Percentiles rank a stretch among this genome's conserved stretches.
Conservation (phyloP, 73 alveolate genomes). For the Breviolum minutum region DNA sequence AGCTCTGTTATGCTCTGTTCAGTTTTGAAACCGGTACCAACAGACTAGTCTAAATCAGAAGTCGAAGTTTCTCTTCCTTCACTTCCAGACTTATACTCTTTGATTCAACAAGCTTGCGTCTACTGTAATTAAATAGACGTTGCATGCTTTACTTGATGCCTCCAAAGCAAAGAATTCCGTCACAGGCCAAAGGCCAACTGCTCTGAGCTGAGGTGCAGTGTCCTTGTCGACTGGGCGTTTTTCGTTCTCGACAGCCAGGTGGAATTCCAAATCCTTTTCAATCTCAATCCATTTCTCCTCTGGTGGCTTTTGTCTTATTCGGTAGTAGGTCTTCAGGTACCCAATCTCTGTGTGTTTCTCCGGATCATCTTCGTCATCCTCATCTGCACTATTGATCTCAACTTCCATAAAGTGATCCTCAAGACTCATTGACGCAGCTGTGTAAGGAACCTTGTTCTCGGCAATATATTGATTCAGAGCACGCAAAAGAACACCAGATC, state of each 20-base stretch:
- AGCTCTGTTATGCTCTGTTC: too few relatives aligned
- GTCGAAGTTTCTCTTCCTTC: too few relatives aligned
- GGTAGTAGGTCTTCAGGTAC: constrained; percentile 66
- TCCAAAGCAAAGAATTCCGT: too few relatives aligned
- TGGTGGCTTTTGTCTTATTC: constrained; percentile 57
- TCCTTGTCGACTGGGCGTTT: constrained; percentile 60
- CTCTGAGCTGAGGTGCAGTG: background rate
- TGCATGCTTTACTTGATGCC: too few relatives aligned
- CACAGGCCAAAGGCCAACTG: too few relatives aligned
- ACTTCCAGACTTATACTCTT: too few relatives aligned
- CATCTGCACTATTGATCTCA: background rate
- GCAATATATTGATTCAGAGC: constrained; percentile 71
- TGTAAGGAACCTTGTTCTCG: constrained; percentile 45
- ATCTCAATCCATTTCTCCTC: constrained; percentile 64
- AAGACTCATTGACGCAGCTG: constrained; percentile 25
- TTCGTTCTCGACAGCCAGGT: background rate
- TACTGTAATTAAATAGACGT: too few relatives aligned
- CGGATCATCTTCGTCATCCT: constrained; percentile 67
- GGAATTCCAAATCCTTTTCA: constrained; percentile 26
- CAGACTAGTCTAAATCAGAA: too few relatives aligned
- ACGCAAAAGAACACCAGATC: constrained; percentile 55
- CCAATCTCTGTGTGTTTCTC: constrained; percentile 79
- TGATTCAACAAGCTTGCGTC: too few relatives aligned
- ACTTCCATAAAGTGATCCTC: constrained; percentile 62
- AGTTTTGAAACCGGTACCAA: too few relatives aligned